Conservation (phyloP, 163 green algal genomes). For the Scenedesmus sp. region DNA sequence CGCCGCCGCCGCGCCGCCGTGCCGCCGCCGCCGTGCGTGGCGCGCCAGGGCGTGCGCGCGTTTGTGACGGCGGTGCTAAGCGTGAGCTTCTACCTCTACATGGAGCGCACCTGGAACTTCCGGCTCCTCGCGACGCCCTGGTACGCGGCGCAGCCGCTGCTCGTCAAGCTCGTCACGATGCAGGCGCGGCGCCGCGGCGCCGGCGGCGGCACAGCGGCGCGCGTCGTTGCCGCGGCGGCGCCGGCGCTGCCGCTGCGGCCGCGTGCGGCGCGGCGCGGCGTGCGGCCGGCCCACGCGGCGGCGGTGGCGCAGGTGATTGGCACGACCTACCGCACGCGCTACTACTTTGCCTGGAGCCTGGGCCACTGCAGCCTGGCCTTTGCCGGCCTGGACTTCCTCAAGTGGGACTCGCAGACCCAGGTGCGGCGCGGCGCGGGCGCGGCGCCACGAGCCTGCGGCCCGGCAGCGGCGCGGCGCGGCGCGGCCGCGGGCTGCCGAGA, state of each 20-base stretch:
- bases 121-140: constrained; percentile 22
- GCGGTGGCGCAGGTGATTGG: constrained; percentile 44
- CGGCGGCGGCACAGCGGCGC: not conserved
- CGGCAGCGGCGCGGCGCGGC: too few relatives aligned
- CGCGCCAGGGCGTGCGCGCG: constrained; percentile 27
- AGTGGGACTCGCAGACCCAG: constrained; percentile 46
- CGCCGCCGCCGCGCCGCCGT: not conserved
- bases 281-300: too few relatives aligned
- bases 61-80: not conserved
- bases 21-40: too few relatives aligned
- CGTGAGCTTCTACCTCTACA: constrained; percentile 34
- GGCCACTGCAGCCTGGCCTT: constrained; percentile 75
- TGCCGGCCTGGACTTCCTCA: constrained; percentile 78
- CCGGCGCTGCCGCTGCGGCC: too few relatives aligned
- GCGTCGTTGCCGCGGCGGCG: too few relatives aligned
- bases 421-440: too few relatives aligned
- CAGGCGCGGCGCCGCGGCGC: constrained; percentile 14
- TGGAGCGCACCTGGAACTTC: constrained; percentile 44
- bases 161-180: constrained; percentile 32
- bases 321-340: constrained; percentile 71
- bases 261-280: too few relatives aligned
- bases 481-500: too few relatives aligned
- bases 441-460: not conserved
- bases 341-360: constrained; percentile 91
- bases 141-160: constrained; percentile 36